Percentiles rank a stretch among this genome's conserved stretches.
Evolutionary conservation across 177 flowering plant species (phyloP).

Genomic region (Telopea speciosissima): DNA sequence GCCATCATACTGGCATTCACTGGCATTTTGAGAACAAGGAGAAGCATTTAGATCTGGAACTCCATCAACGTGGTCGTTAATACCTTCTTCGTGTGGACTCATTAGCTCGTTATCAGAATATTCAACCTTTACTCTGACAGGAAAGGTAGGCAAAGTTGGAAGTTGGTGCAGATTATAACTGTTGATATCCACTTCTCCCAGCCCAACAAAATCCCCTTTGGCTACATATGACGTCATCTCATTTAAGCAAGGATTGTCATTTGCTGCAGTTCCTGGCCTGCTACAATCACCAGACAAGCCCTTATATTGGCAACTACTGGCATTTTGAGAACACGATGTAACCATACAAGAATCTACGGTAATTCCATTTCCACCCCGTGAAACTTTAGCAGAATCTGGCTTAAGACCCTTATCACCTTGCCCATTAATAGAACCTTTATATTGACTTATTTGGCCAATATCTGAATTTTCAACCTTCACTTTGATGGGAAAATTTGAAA

Average conservation of each 20-base stretch:
- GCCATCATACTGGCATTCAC: background rate
- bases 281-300: slow-evolving; percentile 1
- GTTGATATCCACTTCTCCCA: background rate
- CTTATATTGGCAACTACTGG: background rate
- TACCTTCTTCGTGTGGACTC: background rate
- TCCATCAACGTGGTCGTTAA: background rate
- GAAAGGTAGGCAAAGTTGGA: background rate
- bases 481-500: background rate
- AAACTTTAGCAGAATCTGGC: slow-evolving; percentile 1
- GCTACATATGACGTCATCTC: background rate
- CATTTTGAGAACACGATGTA: slow-evolving; percentile 2
- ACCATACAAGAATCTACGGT: background rate
- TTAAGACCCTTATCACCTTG: background rate
- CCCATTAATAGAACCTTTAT: background rate
- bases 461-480: background rate
- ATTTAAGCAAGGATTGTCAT: background rate
- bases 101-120: background rate
- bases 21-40: background rate
- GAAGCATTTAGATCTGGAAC: background rate
- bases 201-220: background rate
- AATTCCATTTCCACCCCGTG: background rate
- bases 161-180: background rate
- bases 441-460: background rate
- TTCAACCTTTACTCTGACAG: background rate
- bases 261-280: background rate